Evolutionary conservation across 371 early-diverging fungal genomes (phyloP).

Genomic region (Vairimorpha necatrix): DNA sequence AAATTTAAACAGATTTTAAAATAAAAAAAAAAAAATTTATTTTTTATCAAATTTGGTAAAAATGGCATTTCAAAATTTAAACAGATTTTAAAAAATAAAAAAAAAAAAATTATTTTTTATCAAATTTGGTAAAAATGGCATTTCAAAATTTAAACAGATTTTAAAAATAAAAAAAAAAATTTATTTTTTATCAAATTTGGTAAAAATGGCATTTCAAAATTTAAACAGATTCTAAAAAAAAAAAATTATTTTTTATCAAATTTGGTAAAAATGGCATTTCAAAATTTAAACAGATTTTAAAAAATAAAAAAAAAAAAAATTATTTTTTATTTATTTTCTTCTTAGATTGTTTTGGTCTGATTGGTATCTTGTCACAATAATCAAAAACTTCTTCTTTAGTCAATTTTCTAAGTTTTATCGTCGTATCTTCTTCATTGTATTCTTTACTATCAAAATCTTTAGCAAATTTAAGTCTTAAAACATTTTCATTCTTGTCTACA

Average conservation of each 20-base stretch:
- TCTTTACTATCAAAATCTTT: constrained; percentile 50
- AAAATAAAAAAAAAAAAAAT: not conserved
- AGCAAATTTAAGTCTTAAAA: constrained; percentile 58
- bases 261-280: constrained; percentile 9
- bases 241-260: constrained; percentile 12
- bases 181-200: not conserved
- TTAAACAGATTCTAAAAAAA: not conserved
- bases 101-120: constrained; percentile 1
- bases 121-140: not conserved
- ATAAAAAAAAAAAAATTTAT: constrained; percentile 7
- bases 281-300: not conserved
- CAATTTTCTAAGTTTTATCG: constrained; percentile 34
- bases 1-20: not conserved
- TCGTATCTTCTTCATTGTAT: constrained; percentile 38
- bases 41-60: not conserved
- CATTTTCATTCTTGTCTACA: constrained; percentile 56
- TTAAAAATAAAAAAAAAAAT: not conserved
- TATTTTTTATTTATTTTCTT: constrained; percentile 1
- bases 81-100: not conserved
- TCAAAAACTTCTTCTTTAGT: constrained; percentile 47
- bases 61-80: constrained; percentile 12
- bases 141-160: not conserved
- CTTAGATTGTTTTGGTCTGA: not conserved
- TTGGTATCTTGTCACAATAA: constrained; percentile 49
- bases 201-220: not conserved